Evolutionary conservation across 352 stramenopile genomes (phyloP), one percentile per base, ranked within the genome.

Genomic region (Pythium aristosporum): DNA sequence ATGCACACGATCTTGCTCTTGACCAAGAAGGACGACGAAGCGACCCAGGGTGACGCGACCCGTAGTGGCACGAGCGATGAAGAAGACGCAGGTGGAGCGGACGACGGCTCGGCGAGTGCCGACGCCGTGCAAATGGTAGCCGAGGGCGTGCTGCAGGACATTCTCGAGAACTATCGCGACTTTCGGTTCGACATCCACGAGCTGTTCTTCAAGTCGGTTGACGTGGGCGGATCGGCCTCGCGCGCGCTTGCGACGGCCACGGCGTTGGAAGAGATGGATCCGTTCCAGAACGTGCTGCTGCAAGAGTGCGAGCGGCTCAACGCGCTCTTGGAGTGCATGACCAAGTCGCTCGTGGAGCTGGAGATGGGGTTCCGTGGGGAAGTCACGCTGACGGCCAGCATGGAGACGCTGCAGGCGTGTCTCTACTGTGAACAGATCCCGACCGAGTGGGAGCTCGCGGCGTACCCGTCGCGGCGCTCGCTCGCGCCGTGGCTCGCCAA

Each of bases 241-340:
- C 44, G 28, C 23, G 57, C 49, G 7, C 46, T 55, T 3, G 78
- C 71, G 15, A 65, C 73, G 3, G 34, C 72, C 53, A 74, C 63
- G 3, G 73, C 74, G 4, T 59, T 73, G 6, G 86, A 94, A 21
- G 87, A 97, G 42, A 87, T 96, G 74, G 85, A 94, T 70, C 91
- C 91, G 39, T 97, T 89, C 73, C 88, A 97, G 57, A 97, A 87
- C 15, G 91, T 97, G 28, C 65, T 98, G 56, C 68, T 94, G 10
- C 91, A 98, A 67, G 91, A 98, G 64, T 96, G 87, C 46, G 89
- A 96, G 59, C 81, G 77, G 20, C 95, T 97, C 80, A 98, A 98
- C 58, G 20, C 64, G 25, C 60, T 98, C 25, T 64, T 98, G 18
- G 61, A 79, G 6, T 71, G 79, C 59, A 96, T 98, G 71, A 88